Conservation (phyloP, 2,329 filamentous ascomycete species). For the Ceratocystis ficicola region DNA sequence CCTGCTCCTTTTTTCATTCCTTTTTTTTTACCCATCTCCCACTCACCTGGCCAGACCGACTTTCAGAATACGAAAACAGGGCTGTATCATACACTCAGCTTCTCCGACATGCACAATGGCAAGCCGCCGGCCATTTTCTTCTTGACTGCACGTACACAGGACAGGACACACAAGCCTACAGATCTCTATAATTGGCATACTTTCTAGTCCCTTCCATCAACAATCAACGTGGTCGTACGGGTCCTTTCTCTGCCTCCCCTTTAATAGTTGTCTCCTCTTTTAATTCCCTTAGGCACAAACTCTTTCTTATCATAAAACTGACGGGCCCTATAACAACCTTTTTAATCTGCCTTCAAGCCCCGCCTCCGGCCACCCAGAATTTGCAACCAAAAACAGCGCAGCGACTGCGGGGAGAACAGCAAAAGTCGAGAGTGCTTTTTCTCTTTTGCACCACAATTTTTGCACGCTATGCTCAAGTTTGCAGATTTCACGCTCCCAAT, state of each 20-base stretch:
- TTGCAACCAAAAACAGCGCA: neutral
- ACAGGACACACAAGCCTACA: neutral
- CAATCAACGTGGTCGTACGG: neutral
- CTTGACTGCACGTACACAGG: neutral
- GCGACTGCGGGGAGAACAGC: neutral
- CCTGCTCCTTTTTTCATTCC: neutral
- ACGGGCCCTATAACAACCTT: neutral
- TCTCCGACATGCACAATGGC: neutral
- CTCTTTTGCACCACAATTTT: neutral
- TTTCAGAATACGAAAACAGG: neutral
- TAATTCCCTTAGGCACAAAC: neutral
- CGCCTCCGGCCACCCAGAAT: neutral
- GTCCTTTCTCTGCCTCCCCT: neutral
- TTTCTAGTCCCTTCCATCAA: neutral
- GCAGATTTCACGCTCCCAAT: neutral
- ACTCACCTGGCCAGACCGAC: neutral
- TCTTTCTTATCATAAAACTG: neutral
- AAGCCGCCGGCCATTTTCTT: conserved; percentile 4
- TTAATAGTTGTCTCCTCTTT: neutral
- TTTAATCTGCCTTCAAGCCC: neutral
- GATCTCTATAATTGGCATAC: neutral
- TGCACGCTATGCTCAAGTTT: neutral
- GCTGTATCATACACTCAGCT: neutral
- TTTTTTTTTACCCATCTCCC: neutral
- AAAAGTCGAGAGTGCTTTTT: neutral